A percentile compares a stretch with the other conserved stretches of the same genome.
Evolutionary conservation across 148 eudicot species (phyloP).

Genomic region (Arbutus unedo): DNA sequence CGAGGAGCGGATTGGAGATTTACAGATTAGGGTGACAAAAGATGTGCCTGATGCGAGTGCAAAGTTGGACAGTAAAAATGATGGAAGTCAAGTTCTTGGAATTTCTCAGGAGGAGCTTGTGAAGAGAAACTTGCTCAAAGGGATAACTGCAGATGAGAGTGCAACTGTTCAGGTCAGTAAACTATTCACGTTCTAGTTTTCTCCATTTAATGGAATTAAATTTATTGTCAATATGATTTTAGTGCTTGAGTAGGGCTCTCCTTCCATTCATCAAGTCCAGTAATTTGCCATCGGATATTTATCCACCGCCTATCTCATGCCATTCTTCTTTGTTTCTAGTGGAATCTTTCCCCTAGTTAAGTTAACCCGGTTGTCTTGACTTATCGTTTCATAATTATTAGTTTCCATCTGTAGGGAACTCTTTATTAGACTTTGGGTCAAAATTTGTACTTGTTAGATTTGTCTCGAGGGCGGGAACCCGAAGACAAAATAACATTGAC

Average conservation of each 20-base stretch:
- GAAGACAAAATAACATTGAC: not conserved
- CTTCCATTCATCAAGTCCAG: too few species aligned
- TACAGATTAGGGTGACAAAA: conserved; percentile 60
- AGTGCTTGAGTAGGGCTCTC: too few species aligned
- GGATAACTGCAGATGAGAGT: conserved; percentile 98
- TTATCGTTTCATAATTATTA: not conserved
- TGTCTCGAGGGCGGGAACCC: not conserved
- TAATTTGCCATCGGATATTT: too few species aligned
- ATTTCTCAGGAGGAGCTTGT: conserved; percentile 44
- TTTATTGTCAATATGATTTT: too few species aligned
- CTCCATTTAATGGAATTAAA: not conserved
- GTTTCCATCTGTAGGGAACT: not conserved
- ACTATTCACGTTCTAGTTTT: not conserved
- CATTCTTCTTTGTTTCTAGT: too few species aligned
- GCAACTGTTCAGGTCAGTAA: conserved; percentile 86
- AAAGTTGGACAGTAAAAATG: conserved; percentile 88
- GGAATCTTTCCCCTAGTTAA: too few species aligned
- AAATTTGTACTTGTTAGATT: conserved; percentile 37
- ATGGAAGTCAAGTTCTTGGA: conserved; percentile 76
- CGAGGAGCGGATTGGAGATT: conserved; percentile 71
- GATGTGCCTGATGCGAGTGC: conserved; percentile 77
- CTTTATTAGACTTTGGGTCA: conserved; percentile 23
- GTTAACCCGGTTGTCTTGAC: too few species aligned
- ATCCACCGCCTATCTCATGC: too few species aligned
- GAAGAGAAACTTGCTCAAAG: conserved; percentile 86